Base-by-base conservation (phyloP, 306 rosid species). In the Crotalaria pallida region DNA sequence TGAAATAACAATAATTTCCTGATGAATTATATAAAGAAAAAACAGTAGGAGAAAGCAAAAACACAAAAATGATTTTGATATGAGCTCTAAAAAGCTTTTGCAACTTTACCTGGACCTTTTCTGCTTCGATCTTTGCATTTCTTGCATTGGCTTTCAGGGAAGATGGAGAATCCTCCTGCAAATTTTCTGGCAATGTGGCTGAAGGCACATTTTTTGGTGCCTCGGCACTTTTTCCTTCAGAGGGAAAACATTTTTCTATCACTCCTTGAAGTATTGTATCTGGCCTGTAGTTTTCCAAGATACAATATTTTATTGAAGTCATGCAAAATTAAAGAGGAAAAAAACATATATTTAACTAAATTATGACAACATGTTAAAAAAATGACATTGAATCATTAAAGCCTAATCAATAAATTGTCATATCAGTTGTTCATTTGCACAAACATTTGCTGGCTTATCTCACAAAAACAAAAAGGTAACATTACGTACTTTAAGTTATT, bases 191-290 rank as follows among this genome's bases (percentile, higher is more conserved):
- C 33, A 50, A 21, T 27, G 77, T 44, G 41, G 53, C 21, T 61
- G 80, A 47, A 74, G 67, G 29, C 31, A 43, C 50, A 55, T 27
- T 40, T 10, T 65, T 55, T 57, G 66, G 2, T 48, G 27, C 58
- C 57, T 60, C n/a, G 0, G 7, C 29, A 38, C 3, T 67, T 58
- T 58, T 47, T 10, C 15, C 77, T 67, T 55, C 57, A 26, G 5
- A 0, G 9, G 82, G 78, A 61, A 87, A 53, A 60, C n/a, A n/a
- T n/a, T n/a, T 87, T 7, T 58, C 62, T 85, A 10, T 45, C 72
- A 58, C 78, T 81, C 22, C 69, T 77, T 79, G 83, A 31, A 70
- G 58, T 56, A 1, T 43, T 27, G 57, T 53, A 65, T 90, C 96
- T 1, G 71, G 0, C 83, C 96, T 90, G 89, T 23, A 62, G 17